Conservation (phyloP, 2,329 filamentous ascomycete genomes). For the Diaporthe caulivora region DNA sequence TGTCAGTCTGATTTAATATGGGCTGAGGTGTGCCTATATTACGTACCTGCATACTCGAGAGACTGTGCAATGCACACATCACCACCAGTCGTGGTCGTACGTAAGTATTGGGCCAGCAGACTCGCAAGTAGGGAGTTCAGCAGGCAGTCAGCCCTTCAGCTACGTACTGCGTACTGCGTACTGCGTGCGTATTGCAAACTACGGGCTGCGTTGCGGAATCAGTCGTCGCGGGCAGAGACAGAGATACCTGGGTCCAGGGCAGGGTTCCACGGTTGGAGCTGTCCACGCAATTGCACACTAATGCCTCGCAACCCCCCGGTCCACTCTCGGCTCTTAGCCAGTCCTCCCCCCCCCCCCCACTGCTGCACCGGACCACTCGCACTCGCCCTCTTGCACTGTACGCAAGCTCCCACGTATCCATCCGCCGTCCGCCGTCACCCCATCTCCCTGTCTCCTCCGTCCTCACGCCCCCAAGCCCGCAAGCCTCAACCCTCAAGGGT, state of each 20-base stretch:
- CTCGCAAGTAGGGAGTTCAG: too few species aligned
- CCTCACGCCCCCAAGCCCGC: background rate
- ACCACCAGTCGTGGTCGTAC: too few species aligned
- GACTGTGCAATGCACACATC: too few species aligned
- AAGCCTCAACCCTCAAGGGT: background rate
- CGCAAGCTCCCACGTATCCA: conserved; percentile 36
- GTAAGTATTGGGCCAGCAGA: conserved; percentile 1
- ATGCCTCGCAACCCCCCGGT: conserved; percentile 22
- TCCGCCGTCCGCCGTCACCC: background rate
- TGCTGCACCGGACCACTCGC: conserved; percentile 15
- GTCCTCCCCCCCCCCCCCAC: conserved; percentile 13
- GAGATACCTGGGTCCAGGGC: background rate
- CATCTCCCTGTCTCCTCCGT: conserved; percentile 31
- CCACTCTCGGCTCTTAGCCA: conserved; percentile 28
- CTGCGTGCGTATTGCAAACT: too few species aligned
- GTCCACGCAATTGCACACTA: conserved; percentile 37
- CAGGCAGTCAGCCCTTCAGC: conserved; percentile 2
- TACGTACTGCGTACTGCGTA: background rate
- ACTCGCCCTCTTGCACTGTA: conserved; percentile 18
- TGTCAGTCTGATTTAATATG: background rate
- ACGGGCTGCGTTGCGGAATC: too few species aligned
- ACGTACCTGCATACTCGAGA: background rate
- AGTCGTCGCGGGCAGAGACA: conserved; percentile 6
- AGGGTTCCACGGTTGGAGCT: conserved; percentile 18
- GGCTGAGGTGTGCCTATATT: background rate